These are phyloP conservation scores for Phoma sp. DNA, from an alignment of 2,329 filamentous ascomycete genomes.

Conservation along the genomic window DNA sequence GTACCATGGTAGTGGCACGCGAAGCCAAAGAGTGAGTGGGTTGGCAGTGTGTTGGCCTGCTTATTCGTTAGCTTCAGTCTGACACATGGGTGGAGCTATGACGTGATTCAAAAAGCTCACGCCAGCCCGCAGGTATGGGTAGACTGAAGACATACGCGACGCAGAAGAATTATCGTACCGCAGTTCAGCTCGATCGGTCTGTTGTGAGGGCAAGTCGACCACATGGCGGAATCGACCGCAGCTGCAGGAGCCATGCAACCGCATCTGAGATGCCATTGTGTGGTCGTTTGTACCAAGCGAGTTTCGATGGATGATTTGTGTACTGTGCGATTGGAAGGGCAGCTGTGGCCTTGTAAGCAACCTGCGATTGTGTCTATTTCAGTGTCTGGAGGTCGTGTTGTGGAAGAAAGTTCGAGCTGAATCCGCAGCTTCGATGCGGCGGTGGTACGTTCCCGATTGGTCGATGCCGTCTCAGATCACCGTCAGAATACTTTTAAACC, in stretches of 20 bases:
- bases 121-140: background rate
- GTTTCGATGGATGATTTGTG: background rate
- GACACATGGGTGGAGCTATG: conserved; percentile 14
- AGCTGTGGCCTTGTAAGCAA: background rate
- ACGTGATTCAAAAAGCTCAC: conserved; percentile 13
- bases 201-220: conserved; percentile 70
- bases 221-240: conserved; percentile 87
- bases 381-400: conserved; percentile 1
- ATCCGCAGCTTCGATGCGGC: conserved; percentile 7
- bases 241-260: conserved; percentile 77
- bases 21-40: conserved; percentile 80
- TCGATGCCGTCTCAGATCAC: conserved; percentile 3
- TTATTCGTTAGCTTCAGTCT: conserved; percentile 9
- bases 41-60: conserved; percentile 70
- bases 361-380: conserved; percentile 11
- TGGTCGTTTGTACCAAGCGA: background rate
- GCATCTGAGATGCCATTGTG: conserved; percentile 47
- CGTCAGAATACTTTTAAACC: conserved; percentile 1
- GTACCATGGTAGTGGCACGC: conserved; percentile 82
- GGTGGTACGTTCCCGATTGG: conserved; percentile 8
- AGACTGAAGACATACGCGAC: conserved; percentile 68
- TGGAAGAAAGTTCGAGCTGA: conserved; percentile 18
- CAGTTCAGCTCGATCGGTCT: conserved; percentile 67
- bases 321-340: background rate
- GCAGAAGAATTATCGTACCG: conserved; percentile 71